Evolutionary conservation across 805 yeast genomes (phyloP).

Genomic region (Wickerhamomyces xylosicus): DNA sequence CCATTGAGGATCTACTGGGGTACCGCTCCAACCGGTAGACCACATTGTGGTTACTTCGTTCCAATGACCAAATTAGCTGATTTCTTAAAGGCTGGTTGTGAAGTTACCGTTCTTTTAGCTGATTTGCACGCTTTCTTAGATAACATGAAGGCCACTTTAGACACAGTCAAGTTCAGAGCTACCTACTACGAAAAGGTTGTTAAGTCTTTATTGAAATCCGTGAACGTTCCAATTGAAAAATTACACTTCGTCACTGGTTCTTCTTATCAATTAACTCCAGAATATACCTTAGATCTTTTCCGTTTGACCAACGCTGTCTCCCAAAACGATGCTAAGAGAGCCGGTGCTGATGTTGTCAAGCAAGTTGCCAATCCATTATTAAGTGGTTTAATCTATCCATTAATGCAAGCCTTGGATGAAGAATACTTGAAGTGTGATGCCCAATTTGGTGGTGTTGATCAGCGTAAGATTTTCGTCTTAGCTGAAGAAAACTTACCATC

Average conservation of each 20-base stretch:
- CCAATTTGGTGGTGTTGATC: slow-evolving; percentile 99
- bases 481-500: slow-evolving; percentile 90
- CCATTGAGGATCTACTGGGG: slow-evolving; percentile 95
- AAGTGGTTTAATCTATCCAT: slow-evolving; percentile 90
- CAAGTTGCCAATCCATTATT: slow-evolving; percentile 92
- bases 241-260: slow-evolving; percentile 81
- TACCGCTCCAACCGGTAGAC: slow-evolving; percentile 98
- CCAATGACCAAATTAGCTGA: slow-evolving; percentile 96
- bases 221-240: slow-evolving; percentile 87
- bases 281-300: slow-evolving; percentile 86
- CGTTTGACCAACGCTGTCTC: slow-evolving; percentile 75
- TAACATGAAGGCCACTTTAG: slow-evolving; percentile 97
- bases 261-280: slow-evolving; percentile 69
- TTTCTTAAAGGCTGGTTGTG: slow-evolving; percentile 92
- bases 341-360: slow-evolving; percentile 99
- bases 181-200: slow-evolving; percentile 77
- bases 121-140: slow-evolving; percentile 95
- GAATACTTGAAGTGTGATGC: slow-evolving; percentile 80
- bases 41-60: slow-evolving; percentile 97
- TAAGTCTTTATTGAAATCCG: slow-evolving; percentile 75
- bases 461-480: slow-evolving; percentile 91
- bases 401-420: slow-evolving; percentile 98
- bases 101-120: slow-evolving; percentile 83
- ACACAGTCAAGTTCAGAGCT: slow-evolving; percentile 81
- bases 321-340: slow-evolving; percentile 95